These are phyloP conservation scores for Mycena sanguinolenta DNA, from an alignment of 768 basidiomycete species.

Conservation along the genomic window DNA sequence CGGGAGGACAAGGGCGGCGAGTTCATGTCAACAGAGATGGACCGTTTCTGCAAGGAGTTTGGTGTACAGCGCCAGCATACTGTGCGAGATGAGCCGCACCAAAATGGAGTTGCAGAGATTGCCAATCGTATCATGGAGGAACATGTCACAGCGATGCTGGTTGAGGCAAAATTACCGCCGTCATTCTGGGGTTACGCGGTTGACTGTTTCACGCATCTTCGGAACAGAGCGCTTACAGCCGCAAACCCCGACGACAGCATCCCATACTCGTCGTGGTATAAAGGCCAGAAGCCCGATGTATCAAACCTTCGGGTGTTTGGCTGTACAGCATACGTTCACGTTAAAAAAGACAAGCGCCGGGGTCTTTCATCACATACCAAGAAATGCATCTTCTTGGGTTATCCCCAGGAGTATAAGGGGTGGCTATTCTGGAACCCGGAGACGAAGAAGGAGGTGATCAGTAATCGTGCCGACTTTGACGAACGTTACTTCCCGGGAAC, in stretches of 20 bases:
- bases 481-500: constrained; percentile 46
- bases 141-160: constrained; percentile 46
- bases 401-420: constrained; percentile 47
- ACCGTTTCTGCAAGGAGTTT: constrained; percentile 38
- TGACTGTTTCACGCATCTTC: constrained; percentile 38
- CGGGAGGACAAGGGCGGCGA: constrained; percentile 54
- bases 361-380: constrained; percentile 44
- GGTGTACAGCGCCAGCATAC: constrained; percentile 45
- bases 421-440: constrained; percentile 52
- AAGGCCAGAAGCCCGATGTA: constrained; percentile 38
- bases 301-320: constrained; percentile 52
- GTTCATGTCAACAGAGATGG: constrained; percentile 44
- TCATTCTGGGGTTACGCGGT: constrained; percentile 42
- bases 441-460: constrained; percentile 44
- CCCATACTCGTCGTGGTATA: constrained; percentile 37
- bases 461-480: constrained; percentile 49
- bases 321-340: constrained; percentile 53
- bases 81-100: constrained; percentile 48
- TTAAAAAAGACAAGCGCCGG: constrained; percentile 50
- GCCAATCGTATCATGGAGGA: constrained; percentile 53
- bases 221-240: constrained; percentile 36
- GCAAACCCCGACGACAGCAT: constrained; percentile 27
- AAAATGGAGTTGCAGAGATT: constrained; percentile 60
- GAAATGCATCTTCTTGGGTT: constrained; percentile 56
- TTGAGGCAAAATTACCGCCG: constrained; percentile 36